Conservation (phyloP, 495 filamentous ascomycete species). For the Hypoxylon intermedium region DNA sequence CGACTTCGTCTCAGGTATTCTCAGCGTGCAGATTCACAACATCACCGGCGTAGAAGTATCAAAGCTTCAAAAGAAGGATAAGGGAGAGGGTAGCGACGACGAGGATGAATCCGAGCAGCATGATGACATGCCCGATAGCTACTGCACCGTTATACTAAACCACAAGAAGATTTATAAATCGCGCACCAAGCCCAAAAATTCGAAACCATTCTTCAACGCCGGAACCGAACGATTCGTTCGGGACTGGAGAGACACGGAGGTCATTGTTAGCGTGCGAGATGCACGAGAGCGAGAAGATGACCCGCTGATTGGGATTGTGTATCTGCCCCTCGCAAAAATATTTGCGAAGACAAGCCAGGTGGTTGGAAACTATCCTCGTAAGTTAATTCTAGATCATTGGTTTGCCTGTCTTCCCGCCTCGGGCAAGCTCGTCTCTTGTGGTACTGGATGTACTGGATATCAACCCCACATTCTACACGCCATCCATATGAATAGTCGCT, state of each 20-base stretch:
- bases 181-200: conserved; percentile 76
- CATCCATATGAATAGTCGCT: conserved; percentile 1
- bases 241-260: conserved; percentile 69
- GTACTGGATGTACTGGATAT: background rate
- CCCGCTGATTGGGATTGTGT: conserved; percentile 70
- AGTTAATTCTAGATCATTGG: conserved; percentile 41
- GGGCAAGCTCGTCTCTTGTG: background rate
- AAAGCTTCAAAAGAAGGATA: conserved; percentile 52
- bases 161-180: conserved; percentile 74
- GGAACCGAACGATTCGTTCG: conserved; percentile 73
- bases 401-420: conserved; percentile 32
- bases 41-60: conserved; percentile 72
- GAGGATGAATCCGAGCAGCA: conserved; percentile 66
- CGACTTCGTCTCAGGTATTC: conserved; percentile 65
- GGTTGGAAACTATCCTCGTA: conserved; percentile 64
- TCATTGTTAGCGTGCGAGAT: conserved; percentile 71
- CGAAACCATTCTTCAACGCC: conserved; percentile 80
- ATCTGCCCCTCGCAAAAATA: conserved; percentile 64
- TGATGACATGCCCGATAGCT: conserved; percentile 68
- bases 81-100: conserved; percentile 47
- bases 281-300: conserved; percentile 69
- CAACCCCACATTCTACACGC: conserved; percentile 2
- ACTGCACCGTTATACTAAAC: conserved; percentile 74
- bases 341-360: conserved; percentile 65
- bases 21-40: conserved; percentile 75